Evolutionary conservation across 2,329 filamentous ascomycete species (phyloP).

Genomic region (Penicillium thymicola): DNA sequence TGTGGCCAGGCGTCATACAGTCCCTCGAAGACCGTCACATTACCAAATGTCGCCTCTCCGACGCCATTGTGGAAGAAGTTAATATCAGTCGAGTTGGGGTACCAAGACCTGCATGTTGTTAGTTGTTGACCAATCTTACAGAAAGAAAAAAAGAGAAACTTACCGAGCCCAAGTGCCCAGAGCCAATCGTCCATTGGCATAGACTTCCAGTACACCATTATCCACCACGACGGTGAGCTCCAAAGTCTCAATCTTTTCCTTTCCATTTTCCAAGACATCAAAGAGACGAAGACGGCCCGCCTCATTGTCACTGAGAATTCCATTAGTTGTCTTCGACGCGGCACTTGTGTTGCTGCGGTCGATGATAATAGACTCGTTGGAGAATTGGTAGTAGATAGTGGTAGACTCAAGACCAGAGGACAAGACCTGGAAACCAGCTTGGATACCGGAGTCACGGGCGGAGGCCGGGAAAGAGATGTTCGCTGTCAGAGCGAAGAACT

Average conservation of each 20-base stretch:
- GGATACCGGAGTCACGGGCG: background rate
- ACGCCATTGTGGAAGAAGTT: constrained; percentile 18
- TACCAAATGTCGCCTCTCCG: constrained; percentile 13
- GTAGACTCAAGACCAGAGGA: constrained; percentile 14
- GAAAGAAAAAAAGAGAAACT: background rate
- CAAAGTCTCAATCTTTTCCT: constrained; percentile 13
- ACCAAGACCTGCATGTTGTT: constrained; percentile 15
- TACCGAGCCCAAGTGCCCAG: constrained; percentile 20
- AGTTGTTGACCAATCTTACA: background rate
- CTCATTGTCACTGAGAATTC: constrained; percentile 8
- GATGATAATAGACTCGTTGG: constrained; percentile 20
- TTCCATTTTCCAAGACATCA: constrained; percentile 6
- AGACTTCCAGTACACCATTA: constrained; percentile 16
- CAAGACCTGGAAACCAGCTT: constrained; percentile 17
- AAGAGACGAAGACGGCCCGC: constrained; percentile 16
- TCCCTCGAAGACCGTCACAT: constrained; percentile 17
- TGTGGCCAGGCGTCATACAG: constrained; percentile 22
- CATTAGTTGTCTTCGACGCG: constrained; percentile 10
- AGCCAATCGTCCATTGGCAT: constrained; percentile 22
- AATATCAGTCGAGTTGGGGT: constrained; percentile 18
- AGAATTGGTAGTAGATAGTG: constrained; percentile 21
- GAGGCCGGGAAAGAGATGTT: constrained; percentile 1
- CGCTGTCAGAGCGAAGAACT: constrained; percentile 1
- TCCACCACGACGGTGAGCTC: constrained; percentile 21
- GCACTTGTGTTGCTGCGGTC: constrained; percentile 19